These are phyloP conservation scores for Hypoxylon crocopeplum DNA, from an alignment of 495 filamentous ascomycete species.

Conservation along the genomic window DNA sequence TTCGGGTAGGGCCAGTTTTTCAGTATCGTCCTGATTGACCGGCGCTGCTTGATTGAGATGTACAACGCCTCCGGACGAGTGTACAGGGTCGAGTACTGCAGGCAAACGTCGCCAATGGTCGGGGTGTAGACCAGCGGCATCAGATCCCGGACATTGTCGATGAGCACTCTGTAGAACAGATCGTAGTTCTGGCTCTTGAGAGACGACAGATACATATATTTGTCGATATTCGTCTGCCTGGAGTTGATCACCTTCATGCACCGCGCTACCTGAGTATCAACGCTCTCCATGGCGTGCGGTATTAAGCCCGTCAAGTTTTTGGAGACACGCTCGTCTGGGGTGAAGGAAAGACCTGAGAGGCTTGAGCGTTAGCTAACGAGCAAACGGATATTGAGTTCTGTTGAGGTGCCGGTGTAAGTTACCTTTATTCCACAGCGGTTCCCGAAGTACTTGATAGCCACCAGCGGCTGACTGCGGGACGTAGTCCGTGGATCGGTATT, in stretches of 20 bases:
- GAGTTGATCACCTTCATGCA: slow-evolving; percentile 72
- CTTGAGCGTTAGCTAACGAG: slow-evolving; percentile 21
- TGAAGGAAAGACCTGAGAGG: slow-evolving; percentile 60
- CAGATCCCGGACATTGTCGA: slow-evolving; percentile 87
- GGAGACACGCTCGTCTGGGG: slow-evolving; percentile 59
- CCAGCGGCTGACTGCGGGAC: slow-evolving; percentile 52
- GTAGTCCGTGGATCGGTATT: slow-evolving; percentile 58
- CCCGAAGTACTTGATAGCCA: slow-evolving; percentile 62
- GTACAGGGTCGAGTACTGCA: slow-evolving; percentile 95
- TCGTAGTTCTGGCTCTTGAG: slow-evolving; percentile 89
- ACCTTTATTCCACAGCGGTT: slow-evolving; percentile 68
- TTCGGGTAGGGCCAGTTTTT: slow-evolving; percentile 87
- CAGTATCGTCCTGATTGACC: slow-evolving; percentile 81
- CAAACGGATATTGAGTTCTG: slow-evolving; percentile 8
- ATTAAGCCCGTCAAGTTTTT: slow-evolving; percentile 66
- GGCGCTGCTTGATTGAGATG: slow-evolving; percentile 87
- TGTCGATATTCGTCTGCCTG: slow-evolving; percentile 84
- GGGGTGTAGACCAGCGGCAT: slow-evolving; percentile 98
- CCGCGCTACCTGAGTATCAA: slow-evolving; percentile 59
- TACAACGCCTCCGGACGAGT: slow-evolving; percentile 94
- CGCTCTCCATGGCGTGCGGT: slow-evolving; percentile 63
- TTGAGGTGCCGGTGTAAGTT: slow-evolving; percentile 13
- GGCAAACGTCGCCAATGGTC: slow-evolving; percentile 94
- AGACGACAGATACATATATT: slow-evolving; percentile 89
- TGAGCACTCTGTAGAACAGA: slow-evolving; percentile 92